These are phyloP conservation scores for Sphagnum magellanicum DNA, from an alignment of 228 moss, liverwort and hornwort genomes.

Conservation along the genomic window DNA sequence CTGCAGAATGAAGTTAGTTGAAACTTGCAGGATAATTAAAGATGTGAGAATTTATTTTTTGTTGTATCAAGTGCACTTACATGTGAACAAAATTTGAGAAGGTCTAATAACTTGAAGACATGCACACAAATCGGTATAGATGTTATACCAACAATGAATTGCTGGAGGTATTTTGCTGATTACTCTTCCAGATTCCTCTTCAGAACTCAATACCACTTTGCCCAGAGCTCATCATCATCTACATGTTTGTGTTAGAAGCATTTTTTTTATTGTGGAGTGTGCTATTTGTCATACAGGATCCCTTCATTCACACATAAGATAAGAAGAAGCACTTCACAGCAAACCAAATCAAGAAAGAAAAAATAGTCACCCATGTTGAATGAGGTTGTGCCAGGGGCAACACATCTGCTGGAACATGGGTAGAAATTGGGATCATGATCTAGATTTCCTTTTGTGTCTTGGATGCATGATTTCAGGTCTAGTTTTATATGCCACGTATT, in stretches of 20 bases:
- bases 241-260: too few species aligned
- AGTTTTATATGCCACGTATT: too few species aligned
- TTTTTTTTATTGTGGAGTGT: neutral
- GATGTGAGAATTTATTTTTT: too few species aligned
- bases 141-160: constrained; percentile 55
- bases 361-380: constrained; percentile 23
- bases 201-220: too few species aligned
- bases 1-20: too few species aligned
- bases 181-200: neutral
- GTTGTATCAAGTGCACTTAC: too few species aligned
- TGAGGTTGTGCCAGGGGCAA: constrained; percentile 8
- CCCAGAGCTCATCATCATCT: neutral
- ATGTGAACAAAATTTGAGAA: constrained; percentile 60
- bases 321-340: constrained; percentile 57
- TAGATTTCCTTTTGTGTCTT: too few species aligned
- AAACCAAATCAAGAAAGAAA: constrained; percentile 54
- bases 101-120: constrained; percentile 82
- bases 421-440: too few species aligned
- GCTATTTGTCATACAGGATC: constrained; percentile 35
- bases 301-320: constrained; percentile 53
- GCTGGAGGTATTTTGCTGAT: constrained; percentile 42
- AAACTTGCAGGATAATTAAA: too few species aligned
- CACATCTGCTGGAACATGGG: constrained; percentile 14
- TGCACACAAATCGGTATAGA: constrained; percentile 64
- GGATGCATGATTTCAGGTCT: too few species aligned